Base-by-base conservation (phyloP, 192 early-diverging fungal genomes). In the Diversispora epigaea region DNA sequence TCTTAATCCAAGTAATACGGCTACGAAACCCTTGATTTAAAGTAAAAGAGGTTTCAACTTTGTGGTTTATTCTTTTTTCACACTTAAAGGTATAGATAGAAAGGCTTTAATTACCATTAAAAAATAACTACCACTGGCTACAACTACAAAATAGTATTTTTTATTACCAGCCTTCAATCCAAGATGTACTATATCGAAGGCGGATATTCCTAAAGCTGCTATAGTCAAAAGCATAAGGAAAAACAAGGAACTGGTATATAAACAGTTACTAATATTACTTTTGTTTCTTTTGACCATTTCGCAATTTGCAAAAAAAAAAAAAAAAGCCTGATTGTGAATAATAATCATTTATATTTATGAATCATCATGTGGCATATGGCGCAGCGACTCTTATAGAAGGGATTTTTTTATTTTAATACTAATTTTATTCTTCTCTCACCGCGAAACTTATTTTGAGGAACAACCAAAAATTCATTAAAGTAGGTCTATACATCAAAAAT, bases 1-100 rank as follows among this genome's bases (percentile, higher is more conserved):
- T 55, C 82, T 81, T 66, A 82, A 85, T 4, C 82, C 81, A 78
- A 86, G 80, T 9, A 84, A 79, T 3, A 83, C 76, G 4, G 85
- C 76, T 8, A 83, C 21, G 25, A 88, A 25, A 6, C 84, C 84
- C 87, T 88, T 55, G 15, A 32, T 70, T 11, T 2, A 7, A 56
- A n/a, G n/a, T 44, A 43, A 19, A 6, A 46, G 52, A 6, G 7
- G 11, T 12, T 70, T 54, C 41, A 14, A 70, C 1, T 41, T 8
- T 41, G 8, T 17, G 22, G 4, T 8, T 19, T 56, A 55, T 40
- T 8, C 4, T 6, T 56, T 39, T 40, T 43, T 17, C 40, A 56
- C 6, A 54, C 39, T 32, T 32, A 32, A 32, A 32, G 25, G 25
- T 2, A 32, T 32, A 32, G 25, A 32, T 32, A 32, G 25, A 32